Percentiles rank a stretch among this genome's conserved stretches.
Evolutionary conservation across 805 yeast species (phyloP).

Genomic region (Yarrowia sp.): DNA sequence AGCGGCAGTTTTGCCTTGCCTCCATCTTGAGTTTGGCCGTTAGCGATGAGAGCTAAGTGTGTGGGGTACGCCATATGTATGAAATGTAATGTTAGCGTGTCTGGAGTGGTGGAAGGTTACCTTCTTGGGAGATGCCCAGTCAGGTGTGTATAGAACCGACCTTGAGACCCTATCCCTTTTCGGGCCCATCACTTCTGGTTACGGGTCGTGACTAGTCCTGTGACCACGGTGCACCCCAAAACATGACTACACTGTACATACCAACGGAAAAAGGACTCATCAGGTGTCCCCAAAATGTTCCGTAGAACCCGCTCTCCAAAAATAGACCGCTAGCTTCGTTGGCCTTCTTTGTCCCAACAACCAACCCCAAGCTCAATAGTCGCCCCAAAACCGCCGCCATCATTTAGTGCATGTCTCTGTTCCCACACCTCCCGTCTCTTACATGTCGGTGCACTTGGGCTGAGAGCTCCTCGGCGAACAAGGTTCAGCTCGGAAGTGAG

Average conservation of each 20-base stretch:
- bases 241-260: too few species aligned
- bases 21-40: background rate
- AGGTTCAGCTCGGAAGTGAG: background rate
- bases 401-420: background rate
- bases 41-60: constrained; percentile 2
- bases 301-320: background rate
- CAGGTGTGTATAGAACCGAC: too few species aligned
- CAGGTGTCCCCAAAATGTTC: too few species aligned
- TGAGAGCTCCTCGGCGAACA: background rate
- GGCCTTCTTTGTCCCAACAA: too few species aligned
- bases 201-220: too few species aligned
- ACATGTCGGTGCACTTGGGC: background rate
- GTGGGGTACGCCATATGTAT: constrained; percentile 18
- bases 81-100: constrained; percentile 8
- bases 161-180: too few species aligned
- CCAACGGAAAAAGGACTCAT: too few species aligned
- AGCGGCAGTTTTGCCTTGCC: background rate
- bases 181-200: too few species aligned
- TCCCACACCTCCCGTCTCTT: background rate
- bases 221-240: background rate
- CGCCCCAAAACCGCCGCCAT: background rate
- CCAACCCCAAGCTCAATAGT: too few species aligned
- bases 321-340: too few species aligned
- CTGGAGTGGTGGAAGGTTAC: background rate
- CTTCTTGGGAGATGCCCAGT: background rate